Base-by-base conservation (phyloP, 345 rosid genomes). In the Viola odorata region DNA sequence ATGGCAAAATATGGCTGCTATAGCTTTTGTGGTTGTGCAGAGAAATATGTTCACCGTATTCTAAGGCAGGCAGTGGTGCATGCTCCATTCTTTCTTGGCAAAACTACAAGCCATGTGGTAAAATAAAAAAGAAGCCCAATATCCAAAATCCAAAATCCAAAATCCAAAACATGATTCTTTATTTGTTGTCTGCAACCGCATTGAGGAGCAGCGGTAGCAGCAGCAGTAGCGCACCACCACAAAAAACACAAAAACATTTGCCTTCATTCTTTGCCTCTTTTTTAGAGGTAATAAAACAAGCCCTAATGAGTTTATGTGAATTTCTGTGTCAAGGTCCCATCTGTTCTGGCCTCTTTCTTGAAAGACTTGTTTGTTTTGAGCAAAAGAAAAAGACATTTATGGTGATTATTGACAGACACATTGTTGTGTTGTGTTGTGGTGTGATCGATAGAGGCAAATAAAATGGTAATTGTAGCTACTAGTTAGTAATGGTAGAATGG, bases 101-200 rank as follows among this genome's bases (percentile, higher is more conserved):
- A 1, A 23, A 23, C 37, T 69, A 57, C 80, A 68, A 8, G 68
- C 73, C 83, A 72, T 78, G 80, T 78, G 81, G 65, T 58, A 13
- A 64, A 78, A 68, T n/a, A 47, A 0, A 47, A 47, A 7, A 12
- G n/a, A 23, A 23, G 32, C 32, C 32, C 32, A 23, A 23, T 23
- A 23, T 23, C 32, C 32, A 23, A 23, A 23, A 23, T 64, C 56
- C 68, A 42, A 1, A 53, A 58, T 23, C 32, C 32, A 23, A 23
- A 23, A 23, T 64, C 56, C 68, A 42, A 1, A 53, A 58, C 67
- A 71, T 62, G 45, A 64, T 17, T 13, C n/a, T n/a, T n/a, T n/a
- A n/a, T 50, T 47, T 57, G 61, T 41, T 63, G 63, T 61, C 66
- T 69, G 56, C 60, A 57, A 60, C 56, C 23, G 32, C 1, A 17